Evolutionary conservation across 805 yeast genomes (phyloP), one percentile per base, ranked within the genome.

Genomic region (Zygoascus tannicola): DNA sequence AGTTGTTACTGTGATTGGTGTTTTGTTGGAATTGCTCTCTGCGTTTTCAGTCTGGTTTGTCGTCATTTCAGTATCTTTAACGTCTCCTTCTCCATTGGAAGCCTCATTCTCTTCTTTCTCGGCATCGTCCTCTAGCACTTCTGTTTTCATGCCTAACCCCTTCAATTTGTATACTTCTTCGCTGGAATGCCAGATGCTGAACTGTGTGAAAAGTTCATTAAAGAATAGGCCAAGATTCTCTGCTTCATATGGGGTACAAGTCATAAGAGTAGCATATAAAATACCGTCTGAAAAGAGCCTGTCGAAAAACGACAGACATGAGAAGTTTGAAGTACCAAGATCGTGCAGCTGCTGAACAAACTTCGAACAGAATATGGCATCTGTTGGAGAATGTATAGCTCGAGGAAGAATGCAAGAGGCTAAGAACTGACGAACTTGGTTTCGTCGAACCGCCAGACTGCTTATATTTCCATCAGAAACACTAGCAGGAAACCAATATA

Each of bases 151-250:
- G n/a, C 63, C 58, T 7, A 48, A 47, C 1, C 65, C 70, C 7
- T 55, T 53, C 4, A 44, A 26, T 1, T 52, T 46, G 52, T 67
- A 75, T 1, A 42, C 38, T 0, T 53, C 61, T 10, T 62, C 61
- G 7, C 58, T 50, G 1, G 57, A 56, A 69, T 83, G 75, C 50
- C 66, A 54, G n/a, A 54, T 47, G 44, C 74, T 73, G 35, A 80
- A 64, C 19, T 61, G 62, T 4, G 58, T 63, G 35, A 85, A 63
- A 1, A 82, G 49, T 20, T 75, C 78, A 21, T 75, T 67, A 52
- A 76, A 74, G 52, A 88, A 87, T 10, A 85, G 60, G 3, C 95
- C 95, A 32, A 87, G 59, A 56, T 84, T 83, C 53, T 87, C 94
- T 1, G 94, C 79, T 56, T 88, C 96, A 3, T 70, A 62, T 0